These are phyloP conservation scores for Sisymbrium altissimum DNA, from an alignment of 345 rosid species.

Conservation along the genomic window DNA sequence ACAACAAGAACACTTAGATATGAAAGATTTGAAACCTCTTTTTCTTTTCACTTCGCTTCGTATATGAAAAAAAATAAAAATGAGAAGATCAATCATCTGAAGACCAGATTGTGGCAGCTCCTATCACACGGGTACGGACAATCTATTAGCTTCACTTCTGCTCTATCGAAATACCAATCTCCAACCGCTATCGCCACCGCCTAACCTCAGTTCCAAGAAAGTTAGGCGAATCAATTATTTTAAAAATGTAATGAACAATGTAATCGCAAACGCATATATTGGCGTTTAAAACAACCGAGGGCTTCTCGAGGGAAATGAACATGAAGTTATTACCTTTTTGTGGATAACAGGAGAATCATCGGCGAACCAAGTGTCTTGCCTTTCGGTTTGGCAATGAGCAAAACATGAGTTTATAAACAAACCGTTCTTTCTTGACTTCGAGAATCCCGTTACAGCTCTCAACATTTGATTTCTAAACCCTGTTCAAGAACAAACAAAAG, in stretches of 20 bases:
- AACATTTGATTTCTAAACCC: constrained; percentile 89
- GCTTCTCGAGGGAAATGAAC: background rate
- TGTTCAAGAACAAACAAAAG: constrained; percentile 19
- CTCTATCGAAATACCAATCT: constrained; percentile 88
- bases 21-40: background rate
- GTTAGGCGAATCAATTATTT: background rate
- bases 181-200: constrained; percentile 85
- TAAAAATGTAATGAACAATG: background rate
- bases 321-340: constrained; percentile 52
- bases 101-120: constrained; percentile 89
- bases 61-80: background rate
- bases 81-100: constrained; percentile 41
- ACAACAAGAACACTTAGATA: constrained; percentile 9
- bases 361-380: constrained; percentile 92
- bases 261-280: background rate
- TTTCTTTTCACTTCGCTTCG: background rate
- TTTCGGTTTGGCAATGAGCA: constrained; percentile 93
- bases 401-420: constrained; percentile 91
- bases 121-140: constrained; percentile 92
- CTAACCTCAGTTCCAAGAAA: constrained; percentile 57
- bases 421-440: constrained; percentile 63
- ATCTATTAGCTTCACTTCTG: constrained; percentile 59
- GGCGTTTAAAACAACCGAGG: background rate
- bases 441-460: constrained; percentile 52
- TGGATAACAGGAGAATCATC: constrained; percentile 69